These are phyloP conservation scores for Fusarium napiforme DNA, from an alignment of 2,329 filamentous ascomycete genomes.

Conservation along the genomic window DNA sequence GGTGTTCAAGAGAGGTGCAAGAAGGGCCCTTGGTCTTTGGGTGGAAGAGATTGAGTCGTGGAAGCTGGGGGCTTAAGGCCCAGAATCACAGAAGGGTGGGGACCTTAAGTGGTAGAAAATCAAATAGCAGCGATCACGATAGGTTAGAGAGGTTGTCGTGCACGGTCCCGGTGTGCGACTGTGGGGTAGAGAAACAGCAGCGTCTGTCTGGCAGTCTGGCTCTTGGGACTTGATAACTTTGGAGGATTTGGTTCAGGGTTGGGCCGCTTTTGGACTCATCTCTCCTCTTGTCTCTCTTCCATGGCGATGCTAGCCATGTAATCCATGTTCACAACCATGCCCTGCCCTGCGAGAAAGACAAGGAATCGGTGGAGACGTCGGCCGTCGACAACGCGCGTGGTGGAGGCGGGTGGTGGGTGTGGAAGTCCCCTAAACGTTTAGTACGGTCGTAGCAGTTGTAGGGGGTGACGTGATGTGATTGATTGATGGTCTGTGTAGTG, in stretches of 20 bases:
- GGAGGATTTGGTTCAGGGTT: conserved; percentile 19
- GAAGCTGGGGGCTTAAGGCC: conserved; percentile 45
- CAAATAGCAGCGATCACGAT: conserved; percentile 41
- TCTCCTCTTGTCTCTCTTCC: conserved; percentile 7
- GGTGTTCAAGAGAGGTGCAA: conserved; percentile 25
- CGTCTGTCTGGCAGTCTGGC: neutral
- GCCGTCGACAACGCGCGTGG: conserved; percentile 20
- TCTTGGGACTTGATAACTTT: neutral
- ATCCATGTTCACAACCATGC: conserved; percentile 3
- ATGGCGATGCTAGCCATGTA: conserved; percentile 1
- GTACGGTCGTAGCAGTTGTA: conserved; percentile 5
- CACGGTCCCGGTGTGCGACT: conserved; percentile 41
- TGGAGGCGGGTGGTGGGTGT: conserved; percentile 25
- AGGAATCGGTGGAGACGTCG: conserved; percentile 32
- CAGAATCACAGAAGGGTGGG: conserved; percentile 34
- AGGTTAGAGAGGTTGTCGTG: conserved; percentile 37
- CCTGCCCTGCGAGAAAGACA: conserved; percentile 9
- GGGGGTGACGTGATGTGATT: conserved; percentile 33
- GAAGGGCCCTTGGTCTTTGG: conserved; percentile 33
- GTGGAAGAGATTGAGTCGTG: conserved; percentile 38
- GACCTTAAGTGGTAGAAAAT: conserved; percentile 31
- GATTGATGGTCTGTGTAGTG: conserved; percentile 16
- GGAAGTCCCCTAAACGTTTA: conserved; percentile 16
- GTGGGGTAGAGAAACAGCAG: conserved; percentile 43
- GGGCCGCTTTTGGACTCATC: conserved; percentile 4